Evolutionary conservation across 2,329 filamentous ascomycete genomes (phyloP), one percentile per base, ranked within the genome.

Genomic region (Xylaria sp.): DNA sequence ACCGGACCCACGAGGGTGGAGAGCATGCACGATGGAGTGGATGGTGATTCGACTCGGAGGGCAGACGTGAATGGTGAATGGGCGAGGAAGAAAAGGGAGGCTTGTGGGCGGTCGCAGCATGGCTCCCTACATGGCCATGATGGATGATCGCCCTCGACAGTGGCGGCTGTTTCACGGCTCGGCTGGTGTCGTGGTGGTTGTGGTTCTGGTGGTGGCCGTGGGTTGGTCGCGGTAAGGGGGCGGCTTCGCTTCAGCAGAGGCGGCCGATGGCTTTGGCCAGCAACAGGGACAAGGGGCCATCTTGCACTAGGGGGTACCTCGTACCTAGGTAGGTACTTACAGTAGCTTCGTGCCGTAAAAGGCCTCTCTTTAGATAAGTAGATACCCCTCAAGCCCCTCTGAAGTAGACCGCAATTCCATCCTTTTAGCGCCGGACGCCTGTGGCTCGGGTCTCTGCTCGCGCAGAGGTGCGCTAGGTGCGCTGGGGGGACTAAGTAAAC

Each of bases 91-190:
- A 40, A 4, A 9, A 27, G 29, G 31, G 9, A 29, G 9, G 37
- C n/a, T n/a, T n/a, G n/a, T 15, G 27, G 62, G 49, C 60, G 52
- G 31, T 57, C 58, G 73, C 79, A 76, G 78, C 78, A 79, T 78
- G 74, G 74, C 74, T 73, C 74, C 71, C 72, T 73, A 69, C 69
- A 68, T 63, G 47, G 47, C 64, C 67, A 67, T 68, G 60, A 13
- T 52, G 37, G 47, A n/a, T 43, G 49, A 38, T 46, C 40, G 17
- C 46, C n/a, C 33, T 56, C 38, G 35, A 41, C 44, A 23, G 35
- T 48, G 40, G 51, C 27, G 54, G 17, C 38, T 61, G 62, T 61
- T 64, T 61, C 62, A 61, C 54, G 46, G 48, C 3, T 37, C 21
- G 33, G 31, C 7, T 23, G 3, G 37, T 10, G 40, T n/a, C n/a